phyloP scores from a whole-genome alignment of 371 early-diverging fungal species.

The Conidiobolus coronatus region DNA sequence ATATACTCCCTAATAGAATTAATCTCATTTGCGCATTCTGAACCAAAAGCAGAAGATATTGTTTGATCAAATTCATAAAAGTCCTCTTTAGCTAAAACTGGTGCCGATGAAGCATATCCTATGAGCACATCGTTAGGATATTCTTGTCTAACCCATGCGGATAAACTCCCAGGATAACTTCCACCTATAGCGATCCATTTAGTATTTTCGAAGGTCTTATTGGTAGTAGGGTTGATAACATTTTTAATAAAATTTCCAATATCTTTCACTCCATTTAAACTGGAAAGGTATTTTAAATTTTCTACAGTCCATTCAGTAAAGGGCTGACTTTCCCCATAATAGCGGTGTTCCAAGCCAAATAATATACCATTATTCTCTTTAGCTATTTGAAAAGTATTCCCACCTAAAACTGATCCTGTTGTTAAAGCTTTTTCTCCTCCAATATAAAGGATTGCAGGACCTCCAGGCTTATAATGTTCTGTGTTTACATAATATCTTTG shows the following conservation, averaged over 20 bases:
- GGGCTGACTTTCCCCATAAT: conserved; percentile 44
- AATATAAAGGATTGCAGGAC: conserved; percentile 1
- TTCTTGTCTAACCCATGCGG: conserved; percentile 37
- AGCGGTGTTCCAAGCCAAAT: conserved; percentile 45
- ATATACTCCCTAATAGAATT: neutral
- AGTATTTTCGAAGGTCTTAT: conserved; percentile 5
- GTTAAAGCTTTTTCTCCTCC: neutral
- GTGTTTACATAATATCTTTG: neutral
- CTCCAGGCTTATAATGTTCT: neutral
- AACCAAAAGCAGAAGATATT: neutral
- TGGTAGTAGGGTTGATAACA: neutral
- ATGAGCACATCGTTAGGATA: conserved; percentile 40
- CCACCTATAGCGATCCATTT: conserved; percentile 50
- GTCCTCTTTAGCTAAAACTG: conserved; percentile 25
- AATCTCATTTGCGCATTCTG: neutral
- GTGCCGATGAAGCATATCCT: conserved; percentile 46
- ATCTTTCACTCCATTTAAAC: conserved; percentile 35
- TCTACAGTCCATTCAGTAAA: conserved; percentile 4
- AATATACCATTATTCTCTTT: conserved; percentile 31
- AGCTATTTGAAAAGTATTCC: conserved; percentile 13
- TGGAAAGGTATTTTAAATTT: conserved; percentile 19
- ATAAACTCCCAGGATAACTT: conserved; percentile 43
- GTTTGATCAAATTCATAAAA: conserved; percentile 27
- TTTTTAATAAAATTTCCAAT: conserved; percentile 27
- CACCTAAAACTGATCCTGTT: neutral